Percentiles rank a stretch among this genome's conserved stretches.
These are phyloP conservation scores for Phylloporus sp. DNA, from an alignment of 768 basidiomycete species.

Conservation along the genomic window DNA sequence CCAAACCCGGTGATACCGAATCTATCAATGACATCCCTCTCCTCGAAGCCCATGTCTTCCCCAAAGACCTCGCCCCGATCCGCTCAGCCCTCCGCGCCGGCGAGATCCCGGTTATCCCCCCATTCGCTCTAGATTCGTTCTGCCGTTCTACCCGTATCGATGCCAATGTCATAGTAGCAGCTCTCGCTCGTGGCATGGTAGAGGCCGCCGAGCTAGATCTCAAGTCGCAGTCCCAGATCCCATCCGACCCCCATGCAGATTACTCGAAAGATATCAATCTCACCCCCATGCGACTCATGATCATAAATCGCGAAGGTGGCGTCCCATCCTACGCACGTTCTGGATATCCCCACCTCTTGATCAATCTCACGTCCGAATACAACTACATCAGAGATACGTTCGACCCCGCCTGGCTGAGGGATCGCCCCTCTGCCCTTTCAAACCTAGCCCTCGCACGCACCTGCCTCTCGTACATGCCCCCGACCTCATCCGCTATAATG, in stretches of 20 bases:
- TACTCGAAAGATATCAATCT: constrained; percentile 64
- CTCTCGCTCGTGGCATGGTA: constrained; percentile 81
- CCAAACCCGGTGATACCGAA: constrained; percentile 51
- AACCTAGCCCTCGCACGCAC: constrained; percentile 82
- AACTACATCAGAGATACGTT: constrained; percentile 84
- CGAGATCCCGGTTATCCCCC: constrained; percentile 94
- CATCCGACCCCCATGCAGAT: constrained; percentile 32
- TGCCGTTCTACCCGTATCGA: constrained; percentile 82
- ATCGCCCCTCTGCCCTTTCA: constrained; percentile 79
- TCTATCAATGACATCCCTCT: constrained; percentile 32
- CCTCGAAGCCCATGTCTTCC: constrained; percentile 76
- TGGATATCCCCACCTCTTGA: constrained; percentile 91
- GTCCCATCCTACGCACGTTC: constrained; percentile 95
- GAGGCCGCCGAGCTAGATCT: constrained; percentile 49
- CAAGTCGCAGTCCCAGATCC: constrained; percentile 29
- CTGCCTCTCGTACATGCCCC: constrained; percentile 90
- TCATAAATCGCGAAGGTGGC: constrained; percentile 95
- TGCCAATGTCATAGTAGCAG: constrained; percentile 83
- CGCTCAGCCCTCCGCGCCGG: constrained; percentile 86
- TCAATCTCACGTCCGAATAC: constrained; percentile 89
- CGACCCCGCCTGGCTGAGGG: constrained; percentile 62
- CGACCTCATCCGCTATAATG: constrained; percentile 90
- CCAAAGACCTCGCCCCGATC: constrained; percentile 76
- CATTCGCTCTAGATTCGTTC: constrained; percentile 87
- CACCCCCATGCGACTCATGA: constrained; percentile 92